Evolutionary conservation across 208 protist genomes (phyloP).

Genomic region (Trichomonas tenax): DNA sequence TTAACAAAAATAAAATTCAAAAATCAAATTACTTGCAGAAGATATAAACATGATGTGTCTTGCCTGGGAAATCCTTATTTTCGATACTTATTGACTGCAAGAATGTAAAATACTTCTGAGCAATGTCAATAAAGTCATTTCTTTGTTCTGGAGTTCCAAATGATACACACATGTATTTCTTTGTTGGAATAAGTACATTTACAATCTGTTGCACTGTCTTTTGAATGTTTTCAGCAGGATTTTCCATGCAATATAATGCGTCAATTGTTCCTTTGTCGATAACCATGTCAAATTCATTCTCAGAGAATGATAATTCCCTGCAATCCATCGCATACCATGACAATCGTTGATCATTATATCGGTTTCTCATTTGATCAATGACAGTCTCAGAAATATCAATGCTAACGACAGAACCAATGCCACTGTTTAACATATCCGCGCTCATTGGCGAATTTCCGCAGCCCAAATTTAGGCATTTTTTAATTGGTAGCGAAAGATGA

Average conservation of each 20-base stretch:
- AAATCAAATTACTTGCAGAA: neutral
- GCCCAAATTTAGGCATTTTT: neutral
- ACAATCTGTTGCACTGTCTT: neutral
- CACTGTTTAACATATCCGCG: neutral
- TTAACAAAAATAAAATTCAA: neutral
- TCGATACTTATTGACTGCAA: neutral
- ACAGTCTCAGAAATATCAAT: neutral
- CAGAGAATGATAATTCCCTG: neutral
- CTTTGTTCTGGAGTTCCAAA: neutral
- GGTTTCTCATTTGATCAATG: neutral
- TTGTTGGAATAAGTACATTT: neutral
- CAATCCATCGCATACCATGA: neutral
- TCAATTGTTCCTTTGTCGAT: conserved; percentile 15
- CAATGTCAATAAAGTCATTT: neutral
- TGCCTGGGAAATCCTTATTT: neutral
- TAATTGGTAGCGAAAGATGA: neutral
- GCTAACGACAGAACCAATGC: neutral
- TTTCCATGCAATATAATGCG: neutral
- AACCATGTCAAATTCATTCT: neutral
- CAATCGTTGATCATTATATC: neutral
- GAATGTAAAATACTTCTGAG: neutral
- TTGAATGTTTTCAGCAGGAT: neutral
- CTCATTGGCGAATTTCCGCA: neutral
- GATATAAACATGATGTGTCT: neutral
- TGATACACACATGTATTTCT: neutral